Evolutionary conservation across 1,284 basidiomycete species (phyloP), one percentile per base, ranked within the genome.

Genomic region (Moniliophthora roreri): DNA sequence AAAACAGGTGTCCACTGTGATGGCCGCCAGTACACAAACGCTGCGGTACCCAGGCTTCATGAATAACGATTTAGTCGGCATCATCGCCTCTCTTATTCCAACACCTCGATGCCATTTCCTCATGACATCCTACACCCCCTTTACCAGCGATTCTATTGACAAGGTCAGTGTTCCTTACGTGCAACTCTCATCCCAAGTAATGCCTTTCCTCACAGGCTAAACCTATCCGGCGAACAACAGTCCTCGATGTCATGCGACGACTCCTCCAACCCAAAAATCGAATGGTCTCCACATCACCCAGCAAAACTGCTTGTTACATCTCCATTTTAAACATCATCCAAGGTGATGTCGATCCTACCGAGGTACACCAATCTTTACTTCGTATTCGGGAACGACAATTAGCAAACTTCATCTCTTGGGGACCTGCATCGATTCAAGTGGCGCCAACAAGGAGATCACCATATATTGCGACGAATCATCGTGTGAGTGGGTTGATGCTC

Each of bases 51-150:
- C 97, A 0, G 93, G 94, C 48, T 99, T 99, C 73, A 99, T 98
- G 96, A 99, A 99, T 79, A 99, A 99, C 65, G 96, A 99, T 67
- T 84, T 98, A 32, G 94, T 98, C 59, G 94, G 95, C 23, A 98
- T 99, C 63, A 91, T 99, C 54, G 95, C 97, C 2, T 95, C 93
- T 11, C 81, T 99, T 50, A 98, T 99, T 61, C 97, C 97, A 2
- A 99, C 97, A 9, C 96, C 97, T n/a, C 81, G 96, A 50, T 98
- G 95, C 65, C 97, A 99, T 73, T 99, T 99, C 80, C 82, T 99
- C 54, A 98, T 96, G 91, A 99, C 97, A n/a, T 95, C 93, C 15
- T 99, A 99, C 66, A 99, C 97, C 3, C 96, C 97, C 0, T 99
- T 99, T 71, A 98, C 95, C 1, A 92, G 91, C 57, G 96, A 98